Conservation (phyloP, 768 basidiomycete species). For the Xerocomus potaroensis region DNA sequence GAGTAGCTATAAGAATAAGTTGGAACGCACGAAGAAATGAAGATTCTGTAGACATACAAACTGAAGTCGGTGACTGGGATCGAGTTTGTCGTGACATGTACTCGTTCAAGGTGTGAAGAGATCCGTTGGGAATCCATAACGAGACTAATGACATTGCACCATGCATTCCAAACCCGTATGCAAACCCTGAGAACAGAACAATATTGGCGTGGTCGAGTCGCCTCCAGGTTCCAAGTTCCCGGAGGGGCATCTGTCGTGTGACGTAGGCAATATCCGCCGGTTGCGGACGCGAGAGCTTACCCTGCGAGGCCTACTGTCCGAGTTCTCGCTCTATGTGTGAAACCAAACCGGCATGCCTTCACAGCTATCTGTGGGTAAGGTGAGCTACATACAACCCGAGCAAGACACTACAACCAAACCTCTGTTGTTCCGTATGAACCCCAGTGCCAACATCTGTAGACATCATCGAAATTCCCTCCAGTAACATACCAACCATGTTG, state of each 20-base stretch:
- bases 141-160: conserved; percentile 25
- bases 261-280: no score
- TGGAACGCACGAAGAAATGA: conserved; percentile 11
- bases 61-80: not conserved
- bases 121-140: conserved; percentile 28
- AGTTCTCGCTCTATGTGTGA: not conserved
- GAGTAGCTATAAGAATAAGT: conserved; percentile 18
- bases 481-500: not conserved
- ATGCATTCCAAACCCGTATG: conserved; percentile 22
- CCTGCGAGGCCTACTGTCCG: not conserved
- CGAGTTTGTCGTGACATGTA: not conserved
- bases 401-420: not conserved
- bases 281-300: no score
- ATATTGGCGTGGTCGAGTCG: conserved; percentile 22
- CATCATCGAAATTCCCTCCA: conserved; percentile 12
- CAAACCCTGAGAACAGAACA: conserved; percentile 25
- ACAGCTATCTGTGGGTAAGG: conserved; percentile 17
- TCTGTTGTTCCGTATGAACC: conserved; percentile 3
- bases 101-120: conserved; percentile 17
- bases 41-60: conserved; percentile 12
- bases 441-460: conserved; percentile 8
- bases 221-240: conserved; percentile 29
- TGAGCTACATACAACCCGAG: not conserved
- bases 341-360: conserved; percentile 14
- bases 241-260: conserved; percentile 15